These are phyloP conservation scores for Didymella segeticola DNA, from an alignment of 2,329 filamentous ascomycete species.

Conservation along the genomic window DNA sequence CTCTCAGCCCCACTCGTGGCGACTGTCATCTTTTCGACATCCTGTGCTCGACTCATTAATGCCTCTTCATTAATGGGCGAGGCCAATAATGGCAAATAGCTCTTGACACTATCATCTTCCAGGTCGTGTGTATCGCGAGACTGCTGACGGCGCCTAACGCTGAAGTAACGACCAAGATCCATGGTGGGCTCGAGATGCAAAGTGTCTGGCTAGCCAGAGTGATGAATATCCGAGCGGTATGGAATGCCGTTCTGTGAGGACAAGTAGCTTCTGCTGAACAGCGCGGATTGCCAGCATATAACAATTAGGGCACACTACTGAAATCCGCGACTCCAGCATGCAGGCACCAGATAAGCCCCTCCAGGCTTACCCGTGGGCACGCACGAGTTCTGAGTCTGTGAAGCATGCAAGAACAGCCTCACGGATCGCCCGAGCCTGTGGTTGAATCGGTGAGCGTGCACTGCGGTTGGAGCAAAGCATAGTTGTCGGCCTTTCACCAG, in stretches of 20 bases:
- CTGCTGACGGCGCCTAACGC: constrained; percentile 11
- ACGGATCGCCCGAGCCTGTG: constrained; percentile 1
- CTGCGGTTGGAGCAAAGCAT: not conserved
- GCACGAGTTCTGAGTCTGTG: constrained; percentile 1
- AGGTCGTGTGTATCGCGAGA: not conserved
- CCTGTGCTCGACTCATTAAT: constrained; percentile 12
- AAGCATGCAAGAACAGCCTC: constrained; percentile 10
- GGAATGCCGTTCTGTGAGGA: not conserved
- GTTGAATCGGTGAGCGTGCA: not conserved
- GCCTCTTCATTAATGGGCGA: constrained; percentile 30
- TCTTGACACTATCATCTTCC: constrained; percentile 7
- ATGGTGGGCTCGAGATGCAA: constrained; percentile 12
- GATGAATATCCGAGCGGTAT: not conserved
- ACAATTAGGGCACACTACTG: not conserved
- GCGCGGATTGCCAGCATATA: not conserved
- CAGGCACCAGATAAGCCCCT: not conserved
- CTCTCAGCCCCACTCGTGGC: constrained; percentile 8
- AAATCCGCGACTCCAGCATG: not conserved
- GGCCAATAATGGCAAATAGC: constrained; percentile 25
- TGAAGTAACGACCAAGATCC: constrained; percentile 30
- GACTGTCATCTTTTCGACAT: constrained; percentile 23
- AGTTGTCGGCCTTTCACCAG: not conserved
- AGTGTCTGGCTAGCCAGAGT: not conserved
- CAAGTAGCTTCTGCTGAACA: not conserved
- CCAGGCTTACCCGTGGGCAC: not conserved